Base-by-base conservation (phyloP, 257 asterid species). In the Solanum piurae region DNA sequence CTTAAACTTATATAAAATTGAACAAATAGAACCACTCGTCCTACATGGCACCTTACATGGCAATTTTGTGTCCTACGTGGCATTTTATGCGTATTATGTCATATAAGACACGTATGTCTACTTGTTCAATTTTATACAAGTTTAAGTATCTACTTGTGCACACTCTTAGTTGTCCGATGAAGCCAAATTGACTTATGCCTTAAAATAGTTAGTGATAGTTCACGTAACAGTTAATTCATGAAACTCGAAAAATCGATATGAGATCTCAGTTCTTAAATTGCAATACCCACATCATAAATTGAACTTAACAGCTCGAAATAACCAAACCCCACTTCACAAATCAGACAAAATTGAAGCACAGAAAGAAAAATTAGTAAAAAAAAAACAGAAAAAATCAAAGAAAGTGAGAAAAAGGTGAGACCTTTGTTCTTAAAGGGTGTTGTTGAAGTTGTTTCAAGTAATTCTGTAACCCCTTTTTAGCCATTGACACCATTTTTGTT, bases 401-500 rank as follows among this genome's bases (percentile, higher is more conserved):
- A 23, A 77, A 77, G n/a, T 7, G 21, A 37, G 58, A 64, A 36
- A 85, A 84, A 86, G 90, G 49, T 40, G 82, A 38, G 18, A 95
- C 99, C 94, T 97, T 95, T 74, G 99, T 95, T 91, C 99, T 92
- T 76, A 97, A 89, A 13, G 99, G 99, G 84, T 95, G 95, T 88
- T 91, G 88, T 62, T 94, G 98, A 83, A 97, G 99, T 92, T 94
- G 98, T 7, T 9, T n/a, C 86, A 97, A 40, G 87, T 97, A 97
- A 89, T 92, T 93, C 7, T 97, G 94, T 89, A 95, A 89, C 1
- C 98, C 95, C 90, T 86, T 92, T 92, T 95, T 95, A 4, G 96
- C 98, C 3, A 92, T 68, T 21, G 99, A 95, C 18, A 92, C 97
- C 99, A 95, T 96, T 72, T 3, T n/a, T 84, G 1, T 18, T 66